Base-by-base conservation (phyloP, 495 filamentous ascomycete genomes). In the Lasiosphaeris hirsuta region DNA sequence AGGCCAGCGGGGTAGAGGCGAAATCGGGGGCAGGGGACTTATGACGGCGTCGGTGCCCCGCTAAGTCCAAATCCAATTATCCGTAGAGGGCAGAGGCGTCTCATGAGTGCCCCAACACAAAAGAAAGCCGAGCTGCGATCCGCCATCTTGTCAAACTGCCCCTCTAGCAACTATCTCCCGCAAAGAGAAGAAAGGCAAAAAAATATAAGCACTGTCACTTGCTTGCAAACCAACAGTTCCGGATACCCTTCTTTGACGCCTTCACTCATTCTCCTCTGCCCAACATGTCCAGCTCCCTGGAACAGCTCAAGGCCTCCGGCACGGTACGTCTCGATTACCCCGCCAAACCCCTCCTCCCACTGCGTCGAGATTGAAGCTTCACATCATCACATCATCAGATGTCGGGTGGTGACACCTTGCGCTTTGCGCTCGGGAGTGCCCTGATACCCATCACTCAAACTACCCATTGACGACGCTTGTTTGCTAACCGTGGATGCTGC, bases 231-330 rank as follows among this genome's bases (percentile, higher is more conserved):
- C 10, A 51, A 39, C 15, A 18, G 10, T 23, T 18, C 37, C 38
- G 36, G 36, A 9, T 41, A 47, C 49, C 15, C n/a, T 37, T 18
- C 35, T 41, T 52, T 43, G 8, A 23, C 40, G 51, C 37, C 46
- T 40, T 17, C 36, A 45, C 44, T 41, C 35, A 42, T 51, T 55
- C 46, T 19, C 15, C 46, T 44, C 57, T 36, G 15, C 43, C 45
- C 72, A 86, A 66, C 61, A 96, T 96, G 90, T 72, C 89, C 68
- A 86, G 71, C 75, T 90, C 93, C 77, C 86, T 98, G 59, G 94
- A 97, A 66, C 92, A 97, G 80, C 83, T 98, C 67, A 98, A 98
- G 82, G 86, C 89, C 75, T 78, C 89, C 70, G 95, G 94, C 84
- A 98, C 94, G 63, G 90, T 95, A 82, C 72, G 90, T 88, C 52